Evolutionary conservation across 2,329 filamentous ascomycete species (phyloP), one percentile per base, ranked within the genome.

Genomic region (Laburnicola sp.): DNA sequence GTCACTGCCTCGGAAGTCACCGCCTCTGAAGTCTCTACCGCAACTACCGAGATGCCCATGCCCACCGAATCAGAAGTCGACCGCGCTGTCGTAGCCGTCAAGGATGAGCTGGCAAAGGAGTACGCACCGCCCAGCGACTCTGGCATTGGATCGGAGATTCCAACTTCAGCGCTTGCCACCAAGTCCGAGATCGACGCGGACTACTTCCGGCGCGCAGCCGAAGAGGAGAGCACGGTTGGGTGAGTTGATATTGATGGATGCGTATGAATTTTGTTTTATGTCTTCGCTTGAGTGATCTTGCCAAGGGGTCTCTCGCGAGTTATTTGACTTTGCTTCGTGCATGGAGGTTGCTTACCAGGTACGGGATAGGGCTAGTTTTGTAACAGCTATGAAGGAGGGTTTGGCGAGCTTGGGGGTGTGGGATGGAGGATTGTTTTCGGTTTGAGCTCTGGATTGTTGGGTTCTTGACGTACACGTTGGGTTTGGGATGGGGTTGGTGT

Each of bases 221-320:
- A 72, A 51, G 71, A 71, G 57, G 68, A 72, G 47, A 71, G 68
- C 34, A 66, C 59, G n/a, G 65, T 72, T 51, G 69, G 63, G 23
- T 72, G 52, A 58, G 26, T 45, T 11, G 30, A 27, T 3, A 26
- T 42, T 44, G 32, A 38, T 30, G 22, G 28, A 37, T 39, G 32
- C 22, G 30, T 27, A 10, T 9, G 16, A 23, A 25, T 16, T 16
- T 16, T 16, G 16, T 16, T 16, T 16, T 16, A 16, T 1, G 16
- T 16, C 16, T 16, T 16, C 16, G 16, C 16, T 16, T 16, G 16
- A 16, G 16, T 16, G 16, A 16, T 16, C 16, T 16, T 16, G 16
- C 16, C 16, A 16, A 16, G 16, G 16, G 16, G 16, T 16, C 16
- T 16, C 16, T 16, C 38, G 7, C 5, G 16, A 23, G 16, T 40